These are phyloP conservation scores for Colletotrichum cordylinicola DNA, from an alignment of 2,329 filamentous ascomycete species.

Conservation along the genomic window DNA sequence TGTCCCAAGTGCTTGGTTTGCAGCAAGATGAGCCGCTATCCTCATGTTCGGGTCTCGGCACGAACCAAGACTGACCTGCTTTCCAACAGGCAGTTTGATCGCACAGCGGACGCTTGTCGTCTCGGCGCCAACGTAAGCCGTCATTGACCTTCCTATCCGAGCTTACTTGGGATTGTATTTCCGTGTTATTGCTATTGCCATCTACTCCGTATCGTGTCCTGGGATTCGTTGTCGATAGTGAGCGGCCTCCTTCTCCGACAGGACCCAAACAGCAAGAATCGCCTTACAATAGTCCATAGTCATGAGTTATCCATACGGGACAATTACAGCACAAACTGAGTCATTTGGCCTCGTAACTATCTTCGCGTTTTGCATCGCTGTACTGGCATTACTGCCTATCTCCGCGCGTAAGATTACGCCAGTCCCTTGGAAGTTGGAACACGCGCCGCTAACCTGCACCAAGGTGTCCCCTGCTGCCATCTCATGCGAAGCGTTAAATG, in stretches of 20 bases:
- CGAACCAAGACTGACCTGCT: neutral
- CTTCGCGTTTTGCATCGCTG: neutral
- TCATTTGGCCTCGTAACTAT: neutral
- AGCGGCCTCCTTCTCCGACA: neutral
- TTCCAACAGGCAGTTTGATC: neutral
- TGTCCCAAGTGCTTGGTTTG: neutral
- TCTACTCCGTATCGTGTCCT: neutral
- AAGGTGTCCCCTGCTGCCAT: neutral
- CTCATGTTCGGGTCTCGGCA: neutral
- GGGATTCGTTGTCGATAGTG: neutral
- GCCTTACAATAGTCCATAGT: neutral
- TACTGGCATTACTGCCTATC: neutral
- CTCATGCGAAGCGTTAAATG: neutral
- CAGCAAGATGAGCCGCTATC: neutral
- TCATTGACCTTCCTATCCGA: neutral
- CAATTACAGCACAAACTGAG: neutral
- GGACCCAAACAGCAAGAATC: neutral
- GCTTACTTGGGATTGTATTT: neutral
- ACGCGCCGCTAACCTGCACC: neutral
- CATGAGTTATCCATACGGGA: neutral
- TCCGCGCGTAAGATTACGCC: neutral
- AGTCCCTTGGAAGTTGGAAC: neutral
- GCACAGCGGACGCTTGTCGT: neutral
- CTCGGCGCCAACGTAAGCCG: neutral
- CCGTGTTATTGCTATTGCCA: neutral